Evolutionary conservation across 768 basidiomycete species (phyloP).

Genomic region (Leccinum uliginosum): DNA sequence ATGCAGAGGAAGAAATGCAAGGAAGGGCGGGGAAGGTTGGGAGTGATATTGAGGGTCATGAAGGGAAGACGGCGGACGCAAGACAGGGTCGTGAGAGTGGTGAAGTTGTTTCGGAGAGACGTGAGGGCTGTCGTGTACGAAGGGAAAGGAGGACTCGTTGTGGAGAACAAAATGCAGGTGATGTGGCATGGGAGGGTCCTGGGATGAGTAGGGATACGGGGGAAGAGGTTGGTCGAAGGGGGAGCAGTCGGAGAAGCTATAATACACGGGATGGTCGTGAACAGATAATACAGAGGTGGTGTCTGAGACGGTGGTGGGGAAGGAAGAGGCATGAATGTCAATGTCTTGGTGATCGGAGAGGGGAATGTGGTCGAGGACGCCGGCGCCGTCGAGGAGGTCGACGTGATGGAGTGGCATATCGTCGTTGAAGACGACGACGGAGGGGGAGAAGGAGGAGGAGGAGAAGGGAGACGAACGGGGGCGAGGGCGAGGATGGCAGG

Average conservation of each 20-base stretch:
- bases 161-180: constrained; percentile 28
- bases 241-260: constrained; percentile 28
- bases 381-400: constrained; percentile 14
- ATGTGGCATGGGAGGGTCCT: constrained; percentile 24
- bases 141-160: constrained; percentile 13
- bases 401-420: constrained; percentile 22
- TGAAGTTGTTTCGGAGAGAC: constrained; percentile 29
- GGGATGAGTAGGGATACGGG: constrained; percentile 23
- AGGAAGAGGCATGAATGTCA: constrained; percentile 27
- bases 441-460: not conserved
- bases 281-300: constrained; percentile 31
- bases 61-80: constrained; percentile 16
- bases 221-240: constrained; percentile 20
- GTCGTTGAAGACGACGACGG: constrained; percentile 2
- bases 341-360: constrained; percentile 33
- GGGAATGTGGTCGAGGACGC: constrained; percentile 16
- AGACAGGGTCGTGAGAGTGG: constrained; percentile 19
- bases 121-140: constrained; percentile 20
- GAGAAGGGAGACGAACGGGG: constrained; percentile 10
- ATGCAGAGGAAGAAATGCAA: constrained; percentile 25
- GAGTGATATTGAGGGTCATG: constrained; percentile 28
- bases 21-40: constrained; percentile 21
- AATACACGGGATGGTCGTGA: constrained; percentile 30
- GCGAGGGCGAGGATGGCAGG: constrained; percentile 16
- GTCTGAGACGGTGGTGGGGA: constrained; percentile 15